A percentile compares a stretch with the other conserved stretches of the same genome.
These are phyloP conservation scores for Sarocladiaceae sp. DNA, from an alignment of 2,329 filamentous ascomycete species.

Conservation along the genomic window DNA sequence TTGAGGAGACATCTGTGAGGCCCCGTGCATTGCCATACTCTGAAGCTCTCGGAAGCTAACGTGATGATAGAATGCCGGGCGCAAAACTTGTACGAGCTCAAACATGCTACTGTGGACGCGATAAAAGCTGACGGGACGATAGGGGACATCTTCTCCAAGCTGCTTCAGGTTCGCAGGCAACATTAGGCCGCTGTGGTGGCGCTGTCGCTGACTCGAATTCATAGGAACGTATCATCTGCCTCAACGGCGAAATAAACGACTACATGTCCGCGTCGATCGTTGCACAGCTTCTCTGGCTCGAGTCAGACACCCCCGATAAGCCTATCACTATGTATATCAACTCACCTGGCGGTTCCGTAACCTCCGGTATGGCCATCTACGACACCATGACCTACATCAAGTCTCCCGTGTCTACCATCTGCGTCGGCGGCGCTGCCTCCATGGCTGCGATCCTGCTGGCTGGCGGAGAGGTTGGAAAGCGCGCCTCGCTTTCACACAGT, in stretches of 20 bases:
- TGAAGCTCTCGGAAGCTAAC: conserved; percentile 19
- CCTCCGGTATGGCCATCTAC: conserved; percentile 78
- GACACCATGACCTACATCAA: conserved; percentile 98
- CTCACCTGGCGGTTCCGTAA: conserved; percentile 88
- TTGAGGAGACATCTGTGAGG: conserved; percentile 39
- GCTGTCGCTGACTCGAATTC: conserved; percentile 14
- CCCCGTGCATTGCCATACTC: background rate
- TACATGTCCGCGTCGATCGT: conserved; percentile 88
- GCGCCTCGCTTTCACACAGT: conserved; percentile 86
- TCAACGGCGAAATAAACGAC: conserved; percentile 89
- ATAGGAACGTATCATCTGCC: conserved; percentile 85
- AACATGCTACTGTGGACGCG: background rate
- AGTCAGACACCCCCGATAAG: conserved; percentile 91
- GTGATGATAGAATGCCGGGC: conserved; percentile 59
- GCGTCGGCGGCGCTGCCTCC: conserved; percentile 86
- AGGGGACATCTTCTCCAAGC: conserved; percentile 79
- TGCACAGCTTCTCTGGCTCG: conserved; percentile 93
- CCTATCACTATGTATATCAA: conserved; percentile 98
- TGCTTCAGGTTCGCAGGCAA: conserved; percentile 67
- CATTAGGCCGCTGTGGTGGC: background rate
- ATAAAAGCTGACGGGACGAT: conserved; percentile 12
- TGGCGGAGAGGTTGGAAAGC: conserved; percentile 76
- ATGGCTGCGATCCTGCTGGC: conserved; percentile 90
- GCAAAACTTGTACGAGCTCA: conserved; percentile 61
- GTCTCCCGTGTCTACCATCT: conserved; percentile 88